Evolutionary conservation across 2,329 filamentous ascomycete species (phyloP).

Genomic region (Trichophyton equinum): DNA sequence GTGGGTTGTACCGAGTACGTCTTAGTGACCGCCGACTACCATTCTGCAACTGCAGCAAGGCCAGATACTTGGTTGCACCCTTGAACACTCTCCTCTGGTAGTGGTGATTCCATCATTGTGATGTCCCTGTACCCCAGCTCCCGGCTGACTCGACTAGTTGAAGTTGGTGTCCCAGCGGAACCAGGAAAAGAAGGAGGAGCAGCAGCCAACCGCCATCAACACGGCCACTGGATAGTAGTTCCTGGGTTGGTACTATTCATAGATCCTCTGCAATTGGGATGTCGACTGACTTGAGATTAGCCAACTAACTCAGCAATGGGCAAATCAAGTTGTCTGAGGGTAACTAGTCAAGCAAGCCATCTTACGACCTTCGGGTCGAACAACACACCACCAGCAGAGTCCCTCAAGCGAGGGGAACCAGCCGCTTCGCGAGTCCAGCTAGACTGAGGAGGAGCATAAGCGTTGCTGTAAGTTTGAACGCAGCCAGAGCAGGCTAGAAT

Average conservation of each 20-base stretch:
- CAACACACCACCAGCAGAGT: background rate
- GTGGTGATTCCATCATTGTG: background rate
- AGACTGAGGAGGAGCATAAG: background rate
- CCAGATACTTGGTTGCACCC: background rate
- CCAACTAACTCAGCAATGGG: background rate
- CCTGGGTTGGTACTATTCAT: background rate
- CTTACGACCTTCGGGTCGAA: background rate
- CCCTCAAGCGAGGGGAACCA: background rate
- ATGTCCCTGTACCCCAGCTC: background rate
- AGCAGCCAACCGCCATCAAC: background rate
- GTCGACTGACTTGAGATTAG: background rate
- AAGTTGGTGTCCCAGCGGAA: background rate
- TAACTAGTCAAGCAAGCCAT: background rate
- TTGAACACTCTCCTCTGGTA: background rate
- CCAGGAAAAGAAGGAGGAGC: background rate
- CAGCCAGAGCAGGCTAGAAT: background rate
- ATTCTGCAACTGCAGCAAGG: background rate
- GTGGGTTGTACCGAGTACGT: background rate
- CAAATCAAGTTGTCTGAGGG: background rate
- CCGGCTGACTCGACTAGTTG: background rate
- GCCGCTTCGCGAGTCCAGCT: background rate
- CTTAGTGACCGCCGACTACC: background rate
- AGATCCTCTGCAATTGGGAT: background rate
- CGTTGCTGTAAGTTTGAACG: background rate
- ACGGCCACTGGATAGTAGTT: background rate